Evolutionary conservation across 495 filamentous ascomycete genomes (phyloP).

Genomic region (Chaetomidium leptoderma): DNA sequence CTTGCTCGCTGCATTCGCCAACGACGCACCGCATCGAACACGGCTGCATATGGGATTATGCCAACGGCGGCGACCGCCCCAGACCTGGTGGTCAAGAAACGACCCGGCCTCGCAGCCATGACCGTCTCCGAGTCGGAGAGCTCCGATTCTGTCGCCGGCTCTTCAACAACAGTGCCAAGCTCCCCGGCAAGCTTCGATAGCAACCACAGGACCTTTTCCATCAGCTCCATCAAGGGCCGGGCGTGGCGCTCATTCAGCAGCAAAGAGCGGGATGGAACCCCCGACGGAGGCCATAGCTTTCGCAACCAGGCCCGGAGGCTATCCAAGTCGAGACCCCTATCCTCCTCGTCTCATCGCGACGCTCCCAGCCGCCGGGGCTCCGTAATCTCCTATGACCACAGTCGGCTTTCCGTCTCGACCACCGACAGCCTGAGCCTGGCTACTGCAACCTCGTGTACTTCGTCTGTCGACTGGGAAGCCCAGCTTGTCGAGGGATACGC

Average conservation of each 20-base stretch:
- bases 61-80: background rate
- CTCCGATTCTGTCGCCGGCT: conserved; percentile 14
- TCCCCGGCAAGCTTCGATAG: conserved; percentile 29
- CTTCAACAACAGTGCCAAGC: conserved; percentile 18
- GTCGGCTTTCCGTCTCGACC: conserved; percentile 24
- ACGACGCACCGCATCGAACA: background rate
- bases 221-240: conserved; percentile 25
- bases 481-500: conserved; percentile 54
- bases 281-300: conserved; percentile 8
- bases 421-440: conserved; percentile 22
- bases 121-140: conserved; percentile 10
- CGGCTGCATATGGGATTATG: background rate
- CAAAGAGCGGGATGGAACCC: conserved; percentile 14
- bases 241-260: conserved; percentile 25
- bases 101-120: background rate
- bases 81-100: conserved; percentile 7
- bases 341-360: conserved; percentile 20
- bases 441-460: conserved; percentile 10
- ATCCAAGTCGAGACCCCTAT: conserved; percentile 26
- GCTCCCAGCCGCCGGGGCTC: conserved; percentile 24
- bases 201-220: conserved; percentile 26
- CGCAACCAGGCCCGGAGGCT: conserved; percentile 23
- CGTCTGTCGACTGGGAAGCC: conserved; percentile 29
- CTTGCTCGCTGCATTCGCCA: background rate
- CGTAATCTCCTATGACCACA: conserved; percentile 26